phyloP scores from a whole-genome alignment of 352 stramenopile genomes.

The Globisporangium paroecandrum region DNA sequence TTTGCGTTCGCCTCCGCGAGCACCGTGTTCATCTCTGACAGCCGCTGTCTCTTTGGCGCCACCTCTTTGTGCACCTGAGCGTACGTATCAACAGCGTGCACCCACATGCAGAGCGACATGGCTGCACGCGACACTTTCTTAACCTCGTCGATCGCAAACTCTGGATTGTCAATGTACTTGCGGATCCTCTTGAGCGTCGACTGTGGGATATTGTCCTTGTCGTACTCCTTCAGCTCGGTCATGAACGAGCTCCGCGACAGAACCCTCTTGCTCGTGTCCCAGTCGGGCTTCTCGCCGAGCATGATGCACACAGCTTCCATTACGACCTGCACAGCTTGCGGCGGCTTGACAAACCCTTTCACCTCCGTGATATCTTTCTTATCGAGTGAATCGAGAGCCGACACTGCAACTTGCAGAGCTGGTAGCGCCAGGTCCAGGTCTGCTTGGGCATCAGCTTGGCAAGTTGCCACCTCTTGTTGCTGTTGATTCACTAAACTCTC shows the following conservation, averaged over 20 bases:
- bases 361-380: conserved; percentile 88
- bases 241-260: conserved; percentile 74
- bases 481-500: conserved; percentile 65
- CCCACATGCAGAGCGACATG: conserved; percentile 88
- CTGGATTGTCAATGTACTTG: conserved; percentile 81
- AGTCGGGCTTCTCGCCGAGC: conserved; percentile 79
- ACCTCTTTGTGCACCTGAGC: conserved; percentile 72
- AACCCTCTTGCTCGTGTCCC: conserved; percentile 81
- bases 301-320: conserved; percentile 90
- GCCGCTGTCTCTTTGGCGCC: conserved; percentile 61
- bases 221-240: conserved; percentile 81
- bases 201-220: conserved; percentile 73
- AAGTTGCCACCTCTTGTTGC: conserved; percentile 52
- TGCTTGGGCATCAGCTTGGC: conserved; percentile 67
- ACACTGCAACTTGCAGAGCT: conserved; percentile 67
- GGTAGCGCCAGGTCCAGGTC: conserved; percentile 74
- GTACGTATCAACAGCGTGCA: conserved; percentile 83
- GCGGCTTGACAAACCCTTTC: conserved; percentile 83
- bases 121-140: conserved; percentile 78
- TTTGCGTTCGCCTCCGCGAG: conserved; percentile 69
- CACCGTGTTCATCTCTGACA: conserved; percentile 71
- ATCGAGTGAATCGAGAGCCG: conserved; percentile 75
- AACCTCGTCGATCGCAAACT: conserved; percentile 81
- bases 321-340: conserved; percentile 76
- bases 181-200: conserved; percentile 67